phyloP scores from a whole-genome alignment of 2,329 filamentous ascomycete genomes.

The Aspergillus tanneri region DNA sequence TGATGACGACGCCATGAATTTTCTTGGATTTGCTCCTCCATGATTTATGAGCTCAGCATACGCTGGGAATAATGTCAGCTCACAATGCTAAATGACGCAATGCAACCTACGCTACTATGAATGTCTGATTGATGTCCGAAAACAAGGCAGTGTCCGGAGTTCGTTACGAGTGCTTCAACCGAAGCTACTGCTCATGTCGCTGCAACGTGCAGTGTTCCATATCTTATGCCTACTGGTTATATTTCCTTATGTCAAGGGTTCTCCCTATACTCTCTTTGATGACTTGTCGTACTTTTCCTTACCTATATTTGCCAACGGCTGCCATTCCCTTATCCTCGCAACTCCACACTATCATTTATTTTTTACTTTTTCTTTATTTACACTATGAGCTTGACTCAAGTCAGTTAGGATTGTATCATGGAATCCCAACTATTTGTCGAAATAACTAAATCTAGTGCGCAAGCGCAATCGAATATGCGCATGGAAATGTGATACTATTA shows the following conservation, averaged over 20 bases:
- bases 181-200: too few relatives aligned
- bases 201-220: too few relatives aligned
- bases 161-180: not conserved
- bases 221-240: too few relatives aligned
- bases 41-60: slow-evolving; percentile 7
- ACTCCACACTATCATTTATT: not conserved
- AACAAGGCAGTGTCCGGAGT: slow-evolving; percentile 4
- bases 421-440: not conserved
- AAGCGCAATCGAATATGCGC: too few relatives aligned
- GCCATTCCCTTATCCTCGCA: slow-evolving; percentile 1
- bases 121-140: slow-evolving; percentile 6
- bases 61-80: not conserved
- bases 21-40: not conserved
- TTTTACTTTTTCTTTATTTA: not conserved
- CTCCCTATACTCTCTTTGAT: too few relatives aligned
- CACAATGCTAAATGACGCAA: not conserved
- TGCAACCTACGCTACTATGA: slow-evolving; percentile 6
- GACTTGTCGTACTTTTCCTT: slow-evolving; percentile 3
- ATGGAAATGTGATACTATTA: too few relatives aligned
- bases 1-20: slow-evolving; percentile 1
- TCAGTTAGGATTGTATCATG: not conserved
- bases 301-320: slow-evolving; percentile 1
- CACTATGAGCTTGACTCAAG: not conserved
- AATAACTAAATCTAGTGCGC: too few relatives aligned
- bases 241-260: too few relatives aligned